Evolutionary conservation across 2,329 filamentous ascomycete genomes (phyloP).

Genomic region (Lachnellula arida): DNA sequence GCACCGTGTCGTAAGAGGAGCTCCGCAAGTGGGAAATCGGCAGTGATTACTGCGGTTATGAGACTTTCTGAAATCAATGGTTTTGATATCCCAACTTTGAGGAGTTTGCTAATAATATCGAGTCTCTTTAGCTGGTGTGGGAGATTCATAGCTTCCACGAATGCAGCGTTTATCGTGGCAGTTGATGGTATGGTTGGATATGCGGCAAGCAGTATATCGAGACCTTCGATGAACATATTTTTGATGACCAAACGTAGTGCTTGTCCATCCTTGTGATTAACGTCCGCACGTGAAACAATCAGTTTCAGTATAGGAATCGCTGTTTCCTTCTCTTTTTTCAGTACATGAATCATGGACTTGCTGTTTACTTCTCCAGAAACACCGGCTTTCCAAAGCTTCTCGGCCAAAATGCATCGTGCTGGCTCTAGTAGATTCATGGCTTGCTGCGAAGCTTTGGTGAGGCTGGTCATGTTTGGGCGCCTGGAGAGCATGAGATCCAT

Average conservation of each 20-base stretch:
- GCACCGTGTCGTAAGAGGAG: conserved; percentile 10
- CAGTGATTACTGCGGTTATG: conserved; percentile 6
- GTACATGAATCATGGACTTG: conserved; percentile 5
- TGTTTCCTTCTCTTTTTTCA: background rate
- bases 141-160: conserved; percentile 10
- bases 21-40: conserved; percentile 5
- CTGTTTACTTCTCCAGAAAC: conserved; percentile 10
- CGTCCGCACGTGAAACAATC: conserved; percentile 12
- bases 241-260: conserved; percentile 5
- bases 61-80: conserved; percentile 11
- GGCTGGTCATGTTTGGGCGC: conserved; percentile 38
- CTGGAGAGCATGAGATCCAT: conserved; percentile 45
- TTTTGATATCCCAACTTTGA: conserved; percentile 2
- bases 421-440: conserved; percentile 8
- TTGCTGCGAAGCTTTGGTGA: conserved; percentile 6
- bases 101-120: conserved; percentile 1
- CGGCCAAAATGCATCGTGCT: conserved; percentile 7
- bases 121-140: conserved; percentile 2
- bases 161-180: conserved; percentile 2
- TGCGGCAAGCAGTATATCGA: conserved; percentile 12
- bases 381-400: conserved; percentile 16
- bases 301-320: conserved; percentile 1
- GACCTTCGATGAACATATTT: conserved; percentile 6
- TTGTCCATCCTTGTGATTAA: conserved; percentile 11
- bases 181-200: conserved; percentile 3